Base-by-base conservation (phyloP, 2,329 filamentous ascomycete species). In the Fusarium chlamydosporum region DNA sequence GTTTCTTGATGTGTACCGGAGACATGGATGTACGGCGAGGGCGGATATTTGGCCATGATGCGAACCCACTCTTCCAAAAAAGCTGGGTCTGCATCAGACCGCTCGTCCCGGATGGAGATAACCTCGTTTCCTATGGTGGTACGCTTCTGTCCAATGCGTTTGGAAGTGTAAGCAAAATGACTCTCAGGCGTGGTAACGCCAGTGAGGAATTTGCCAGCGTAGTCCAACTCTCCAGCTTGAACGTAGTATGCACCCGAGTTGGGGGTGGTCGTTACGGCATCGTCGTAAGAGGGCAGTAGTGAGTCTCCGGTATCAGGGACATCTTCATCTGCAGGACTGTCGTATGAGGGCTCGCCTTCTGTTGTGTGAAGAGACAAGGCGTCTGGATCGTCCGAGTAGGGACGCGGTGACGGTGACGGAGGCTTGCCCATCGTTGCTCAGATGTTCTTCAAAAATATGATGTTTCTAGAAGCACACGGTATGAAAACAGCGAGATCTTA, bases 341-440 rank as follows among this genome's bases (percentile, higher is more conserved):
- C 55, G 48, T 57, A 72, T 0, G 53, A n/a, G 10, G 56, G 0
- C 23, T 71, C 58, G 26, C 60, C 69, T 2, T 27, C 15, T 6
- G 70, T 68, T 18, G 70, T 72, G 27, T 68, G 70, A 13, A 72
- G 13, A 12, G 70, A 72, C 26, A 72, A 18, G 13, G 70, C 70
- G 35, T 72, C 70, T 3, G 70, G 67, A 11, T 72, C 70, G 18
- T 72, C 70, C 31, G 38, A 43, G 16, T 54, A 68, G 15, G 54
- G 45, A 20, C 27, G 27, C 4, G 52, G 27, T 0, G 47, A 55
- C 1, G 52, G 23, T 1, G 55, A 55, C 12, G 47, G 45, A 45
- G 55, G 59, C 2, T 31, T 34, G 4, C 66, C 56, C 66, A 68
- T 68, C 3, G 5, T 54, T 29, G 6, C 18, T 42, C 12, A 12